These are phyloP conservation scores for Sporothrix globosa DNA, from an alignment of 2,329 filamentous ascomycete genomes.

Conservation along the genomic window DNA sequence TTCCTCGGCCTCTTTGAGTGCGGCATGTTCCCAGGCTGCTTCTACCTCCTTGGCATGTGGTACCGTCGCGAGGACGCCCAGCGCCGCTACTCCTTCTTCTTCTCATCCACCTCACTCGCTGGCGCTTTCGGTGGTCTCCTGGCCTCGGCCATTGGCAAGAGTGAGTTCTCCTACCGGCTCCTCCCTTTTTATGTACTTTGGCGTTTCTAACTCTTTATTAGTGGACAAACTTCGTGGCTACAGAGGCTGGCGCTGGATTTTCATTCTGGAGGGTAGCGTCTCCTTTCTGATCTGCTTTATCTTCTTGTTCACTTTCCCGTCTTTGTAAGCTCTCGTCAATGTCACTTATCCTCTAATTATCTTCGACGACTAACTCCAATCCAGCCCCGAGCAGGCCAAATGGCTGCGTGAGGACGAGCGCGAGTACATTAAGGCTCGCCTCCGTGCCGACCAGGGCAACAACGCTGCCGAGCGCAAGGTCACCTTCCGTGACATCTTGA, in stretches of 20 bases:
- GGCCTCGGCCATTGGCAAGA: conserved; percentile 85
- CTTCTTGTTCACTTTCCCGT: conserved; percentile 71
- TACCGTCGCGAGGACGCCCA: conserved; percentile 87
- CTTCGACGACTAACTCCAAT: background rate
- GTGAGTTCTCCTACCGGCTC: conserved; percentile 38
- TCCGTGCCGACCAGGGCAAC: conserved; percentile 69
- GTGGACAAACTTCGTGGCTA: conserved; percentile 72
- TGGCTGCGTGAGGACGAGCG: conserved; percentile 75
- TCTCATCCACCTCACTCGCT: conserved; percentile 76
- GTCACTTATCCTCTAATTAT: background rate
- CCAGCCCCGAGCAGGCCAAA: conserved; percentile 66
- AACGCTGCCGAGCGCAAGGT: conserved; percentile 66
- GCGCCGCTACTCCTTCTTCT: conserved; percentile 92
- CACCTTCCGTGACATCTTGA: conserved; percentile 60
- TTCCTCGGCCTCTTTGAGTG: conserved; percentile 51
- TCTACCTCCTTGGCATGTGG: conserved; percentile 84
- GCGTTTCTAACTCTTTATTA: conserved; percentile 27
- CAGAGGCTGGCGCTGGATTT: conserved; percentile 78
- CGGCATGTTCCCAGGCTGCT: conserved; percentile 75
- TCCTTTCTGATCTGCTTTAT: conserved; percentile 64
- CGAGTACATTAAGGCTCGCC: conserved; percentile 65
- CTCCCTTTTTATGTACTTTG: background rate
- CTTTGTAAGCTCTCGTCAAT: conserved; percentile 55
- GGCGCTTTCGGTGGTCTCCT: conserved; percentile 86
- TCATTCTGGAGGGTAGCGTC: conserved; percentile 73